Conservation (phyloP, 306 rosid genomes). For the Gastrolobium villosum region DNA sequence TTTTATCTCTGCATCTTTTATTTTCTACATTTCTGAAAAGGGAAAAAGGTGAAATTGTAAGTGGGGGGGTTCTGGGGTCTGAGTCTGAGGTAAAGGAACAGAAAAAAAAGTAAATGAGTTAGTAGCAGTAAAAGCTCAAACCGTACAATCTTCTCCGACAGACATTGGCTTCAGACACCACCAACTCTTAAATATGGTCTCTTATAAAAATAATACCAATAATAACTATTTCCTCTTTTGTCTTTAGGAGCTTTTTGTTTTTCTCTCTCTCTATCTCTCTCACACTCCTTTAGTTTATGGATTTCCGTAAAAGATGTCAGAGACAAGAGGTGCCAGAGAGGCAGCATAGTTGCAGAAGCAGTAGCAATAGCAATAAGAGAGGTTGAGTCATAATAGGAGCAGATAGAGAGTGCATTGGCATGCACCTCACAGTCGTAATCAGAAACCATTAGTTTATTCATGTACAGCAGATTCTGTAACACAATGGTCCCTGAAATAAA, state of each 20-base stretch:
- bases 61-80: conserved; percentile 61
- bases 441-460: conserved; percentile 92
- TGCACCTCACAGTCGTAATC: conserved; percentile 66
- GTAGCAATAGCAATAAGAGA: conserved; percentile 75
- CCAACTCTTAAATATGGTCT: conserved; percentile 62
- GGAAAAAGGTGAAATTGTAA: conserved; percentile 68
- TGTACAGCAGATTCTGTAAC: conserved; percentile 91
- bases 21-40: conserved; percentile 50
- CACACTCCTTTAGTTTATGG: conserved; percentile 76
- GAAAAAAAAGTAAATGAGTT: conserved; percentile 82
- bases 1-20: conserved; percentile 40
- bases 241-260: conserved; percentile 31
- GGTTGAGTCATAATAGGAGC: conserved; percentile 82
- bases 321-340: conserved; percentile 81
- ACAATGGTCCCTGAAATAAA: conserved; percentile 90
- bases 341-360: conserved; percentile 70
- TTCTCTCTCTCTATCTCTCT: conserved; percentile 37
- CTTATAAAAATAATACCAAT: conserved; percentile 57
- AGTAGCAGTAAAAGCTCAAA: conserved; percentile 82
- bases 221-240: conserved; percentile 59
- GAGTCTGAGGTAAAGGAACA: conserved; percentile 79
- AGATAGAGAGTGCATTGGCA: conserved; percentile 58
- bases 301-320: conserved; percentile 95
- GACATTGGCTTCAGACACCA: conserved; percentile 71
- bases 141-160: conserved; percentile 76